These are phyloP conservation scores for Closterium sp. DNA, from an alignment of 139 green algal species.

Conservation along the genomic window DNA sequence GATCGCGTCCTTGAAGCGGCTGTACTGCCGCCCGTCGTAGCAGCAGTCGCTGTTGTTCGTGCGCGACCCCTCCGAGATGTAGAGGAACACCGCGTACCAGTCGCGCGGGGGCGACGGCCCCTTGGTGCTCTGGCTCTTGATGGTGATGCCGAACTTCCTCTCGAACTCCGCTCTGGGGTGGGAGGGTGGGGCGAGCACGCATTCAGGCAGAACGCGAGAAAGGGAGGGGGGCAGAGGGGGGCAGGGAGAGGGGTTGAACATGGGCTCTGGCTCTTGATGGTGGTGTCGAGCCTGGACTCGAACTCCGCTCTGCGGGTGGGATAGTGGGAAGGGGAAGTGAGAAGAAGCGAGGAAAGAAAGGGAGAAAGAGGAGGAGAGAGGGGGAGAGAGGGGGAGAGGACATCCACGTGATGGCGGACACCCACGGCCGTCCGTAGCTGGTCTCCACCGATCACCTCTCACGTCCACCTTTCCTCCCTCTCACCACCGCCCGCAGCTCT, in stretches of 20 bases:
- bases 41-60: constrained; percentile 5
- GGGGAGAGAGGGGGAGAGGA: no score
- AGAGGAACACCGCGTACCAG: neutral
- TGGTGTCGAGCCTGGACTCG: neutral
- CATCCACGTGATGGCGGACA: no score
- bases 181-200: no score
- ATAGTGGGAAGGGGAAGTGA: no score
- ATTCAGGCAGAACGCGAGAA: neutral
- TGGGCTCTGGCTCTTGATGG: neutral
- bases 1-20: neutral
- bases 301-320: neutral
- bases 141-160: neutral
- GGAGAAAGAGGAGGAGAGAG: no score
- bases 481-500: no score
- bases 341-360: no score
- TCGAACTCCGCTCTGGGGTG: neutral
- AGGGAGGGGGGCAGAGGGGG: neutral
- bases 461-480: no score
- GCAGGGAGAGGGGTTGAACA: neutral
- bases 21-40: neutral
- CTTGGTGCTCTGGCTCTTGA: neutral
- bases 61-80: neutral
- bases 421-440: no score
- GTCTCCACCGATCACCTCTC: no score
- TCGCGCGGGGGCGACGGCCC: neutral